Percentiles rank a stretch among this genome's conserved stretches.
phyloP scores from a whole-genome alignment of 768 basidiomycete genomes.

The Leucocoprinus sp. region DNA sequence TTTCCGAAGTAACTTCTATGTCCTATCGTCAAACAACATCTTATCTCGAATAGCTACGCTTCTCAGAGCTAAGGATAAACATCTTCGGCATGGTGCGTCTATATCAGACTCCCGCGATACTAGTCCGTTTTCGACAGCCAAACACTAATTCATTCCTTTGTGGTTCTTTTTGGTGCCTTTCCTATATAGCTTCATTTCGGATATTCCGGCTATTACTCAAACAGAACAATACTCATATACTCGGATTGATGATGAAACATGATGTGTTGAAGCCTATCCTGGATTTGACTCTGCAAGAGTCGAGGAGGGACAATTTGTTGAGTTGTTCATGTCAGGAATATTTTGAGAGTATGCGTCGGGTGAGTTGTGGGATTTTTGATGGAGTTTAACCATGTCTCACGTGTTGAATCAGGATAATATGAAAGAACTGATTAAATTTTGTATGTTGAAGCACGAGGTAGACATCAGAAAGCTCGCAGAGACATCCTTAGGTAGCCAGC shows the following conservation, averaged over 20 bases:
- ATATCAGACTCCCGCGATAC: background rate
- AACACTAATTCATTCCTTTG: background rate
- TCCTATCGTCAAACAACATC: constrained; percentile 69
- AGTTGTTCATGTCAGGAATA: constrained; percentile 94
- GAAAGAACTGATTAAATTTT: constrained; percentile 74
- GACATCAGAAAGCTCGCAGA: constrained; percentile 57
- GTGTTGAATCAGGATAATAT: constrained; percentile 96
- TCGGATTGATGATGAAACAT: constrained; percentile 71
- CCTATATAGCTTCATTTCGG: constrained; percentile 85
- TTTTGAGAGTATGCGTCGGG: constrained; percentile 86
- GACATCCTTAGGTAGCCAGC: constrained; percentile 50
- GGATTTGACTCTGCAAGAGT: constrained; percentile 77
- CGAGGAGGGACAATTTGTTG: constrained; percentile 82
- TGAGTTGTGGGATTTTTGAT: no score
- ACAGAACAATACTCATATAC: constrained; percentile 70
- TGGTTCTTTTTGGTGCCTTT: background rate
- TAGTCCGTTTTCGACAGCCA: background rate
- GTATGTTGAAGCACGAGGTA: constrained; percentile 71
- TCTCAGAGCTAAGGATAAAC: constrained; percentile 80
- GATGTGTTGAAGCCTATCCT: constrained; percentile 80
- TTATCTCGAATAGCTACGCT: constrained; percentile 67
- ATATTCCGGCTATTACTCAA: constrained; percentile 84
- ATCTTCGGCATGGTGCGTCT: constrained; percentile 77
- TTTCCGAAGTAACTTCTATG: constrained; percentile 86
- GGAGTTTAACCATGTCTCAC: no score